Evolutionary conservation across 441 rosid species (phyloP), one percentile per base, ranked within the genome.

Genomic region (Breynia disticha): DNA sequence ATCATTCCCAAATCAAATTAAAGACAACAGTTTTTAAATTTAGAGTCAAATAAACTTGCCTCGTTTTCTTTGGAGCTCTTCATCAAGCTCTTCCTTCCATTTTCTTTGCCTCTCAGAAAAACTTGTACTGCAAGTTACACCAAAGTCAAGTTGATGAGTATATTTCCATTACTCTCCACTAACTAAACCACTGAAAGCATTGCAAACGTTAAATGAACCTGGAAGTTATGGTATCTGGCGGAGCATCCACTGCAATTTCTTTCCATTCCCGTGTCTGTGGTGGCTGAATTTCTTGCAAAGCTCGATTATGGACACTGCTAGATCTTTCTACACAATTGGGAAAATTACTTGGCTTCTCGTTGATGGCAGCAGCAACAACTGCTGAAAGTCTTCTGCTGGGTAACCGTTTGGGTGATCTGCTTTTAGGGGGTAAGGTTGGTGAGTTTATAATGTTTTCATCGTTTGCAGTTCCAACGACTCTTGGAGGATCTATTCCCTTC

Each of bases 61-160:
- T 72, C 96, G 78, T 60, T 72, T 75, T 69, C 86, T 87, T 78
- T 87, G 85, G 49, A 90, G 86, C 71, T 90, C 96, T 74, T 79
- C 84, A 70, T 80, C 82, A 41, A 87, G 96, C 78, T 90, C 96
- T 83, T 83, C 95, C 71, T 85, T 84, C 96, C 98, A 90, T 61
- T 80, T 82, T 67, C 77, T 85, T 64, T 79, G 87, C 72, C 76
- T 83, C 77, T 87, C 95, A 20, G 84, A 76, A 59, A 71, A 68
- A 66, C 82, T 80, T 64, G 69, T 50, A 54, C 83, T 77, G 68
- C 70, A 75, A 43, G 57, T 54, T 42, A 57, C 52, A 61, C 19
- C 19, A 61, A 44, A 38, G 38, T 21, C 46, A 48, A 24, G 32
- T 35, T 38, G 20, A 28, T 4, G 35, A 28, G 35, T 28, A 9